phyloP scores from a whole-genome alignment of 2,329 filamentous ascomycete species.

The Microdochium nivale region DNA sequence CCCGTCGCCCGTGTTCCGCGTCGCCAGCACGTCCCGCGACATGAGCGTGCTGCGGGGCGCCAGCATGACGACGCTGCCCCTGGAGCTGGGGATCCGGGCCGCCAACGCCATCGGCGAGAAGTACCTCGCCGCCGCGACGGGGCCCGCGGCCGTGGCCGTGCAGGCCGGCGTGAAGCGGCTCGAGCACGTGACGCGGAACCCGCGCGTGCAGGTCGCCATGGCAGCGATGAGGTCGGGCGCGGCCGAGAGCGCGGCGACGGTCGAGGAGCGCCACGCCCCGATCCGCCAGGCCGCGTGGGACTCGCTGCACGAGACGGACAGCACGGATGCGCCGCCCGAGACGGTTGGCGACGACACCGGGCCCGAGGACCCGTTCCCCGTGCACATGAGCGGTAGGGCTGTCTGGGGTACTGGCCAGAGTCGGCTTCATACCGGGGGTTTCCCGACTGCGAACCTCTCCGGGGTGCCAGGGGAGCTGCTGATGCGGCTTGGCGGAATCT shows the following conservation, averaged over 20 bases:
- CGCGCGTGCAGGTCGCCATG: conserved; percentile 8
- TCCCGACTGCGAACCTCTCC: conserved; percentile 45
- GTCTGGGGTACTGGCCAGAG: conserved; percentile 33
- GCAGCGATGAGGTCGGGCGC: conserved; percentile 31
- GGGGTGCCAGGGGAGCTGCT: conserved; percentile 43
- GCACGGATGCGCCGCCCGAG: conserved; percentile 21
- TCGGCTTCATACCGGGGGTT: conserved; percentile 28
- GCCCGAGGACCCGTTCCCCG: conserved; percentile 42
- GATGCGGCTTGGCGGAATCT: conserved; percentile 49
- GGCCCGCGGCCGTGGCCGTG: conserved; percentile 32
- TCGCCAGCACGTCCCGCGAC: conserved; percentile 57
- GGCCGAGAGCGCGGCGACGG: conserved; percentile 20
- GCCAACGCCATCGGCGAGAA: conserved; percentile 39
- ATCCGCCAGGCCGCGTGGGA: conserved; percentile 25
- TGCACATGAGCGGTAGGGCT: conserved; percentile 41
- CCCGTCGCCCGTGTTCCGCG: conserved; percentile 57
- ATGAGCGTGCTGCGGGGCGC: conserved; percentile 55
- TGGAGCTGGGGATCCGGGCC: conserved; percentile 55
- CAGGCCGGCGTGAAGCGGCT: conserved; percentile 25
- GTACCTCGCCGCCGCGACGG: conserved; percentile 32
- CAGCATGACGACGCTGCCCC: conserved; percentile 53
- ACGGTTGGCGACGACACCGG: conserved; percentile 41
- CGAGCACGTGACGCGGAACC: conserved; percentile 7
- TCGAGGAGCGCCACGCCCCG: conserved; percentile 27
- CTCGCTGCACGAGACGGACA: conserved; percentile 20